Evolutionary conservation across 495 filamentous ascomycete genomes (phyloP).

Genomic region (Sphaerosporella brunnea): DNA sequence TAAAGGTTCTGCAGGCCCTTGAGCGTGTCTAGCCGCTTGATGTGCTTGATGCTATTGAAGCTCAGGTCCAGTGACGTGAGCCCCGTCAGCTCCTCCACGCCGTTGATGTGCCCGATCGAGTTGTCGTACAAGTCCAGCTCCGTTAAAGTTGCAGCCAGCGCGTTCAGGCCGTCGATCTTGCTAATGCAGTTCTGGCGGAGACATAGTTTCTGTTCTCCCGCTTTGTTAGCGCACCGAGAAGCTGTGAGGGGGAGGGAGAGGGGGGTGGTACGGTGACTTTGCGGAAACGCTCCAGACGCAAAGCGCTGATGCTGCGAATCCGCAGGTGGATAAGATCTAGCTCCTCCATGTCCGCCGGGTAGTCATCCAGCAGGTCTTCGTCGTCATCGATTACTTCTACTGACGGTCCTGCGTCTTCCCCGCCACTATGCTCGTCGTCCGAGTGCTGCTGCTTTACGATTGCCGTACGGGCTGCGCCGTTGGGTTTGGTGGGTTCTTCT

Average conservation of each 20-base stretch:
- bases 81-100: constrained; percentile 56
- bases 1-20: constrained; percentile 66
- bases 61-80: constrained; percentile 74
- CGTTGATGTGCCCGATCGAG: constrained; percentile 71
- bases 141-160: constrained; percentile 43
- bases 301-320: constrained; percentile 57
- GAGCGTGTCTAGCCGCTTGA: constrained; percentile 73
- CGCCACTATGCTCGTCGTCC: neutral
- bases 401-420: constrained; percentile 6
- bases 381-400: constrained; percentile 24
- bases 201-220: constrained; percentile 48
- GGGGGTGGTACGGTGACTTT: constrained; percentile 41
- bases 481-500: neutral
- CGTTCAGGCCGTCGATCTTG: constrained; percentile 51
- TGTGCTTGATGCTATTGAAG: constrained; percentile 99
- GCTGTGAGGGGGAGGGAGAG: neutral
- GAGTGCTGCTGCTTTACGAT: neutral
- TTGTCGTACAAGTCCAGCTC: constrained; percentile 98
- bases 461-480: neutral
- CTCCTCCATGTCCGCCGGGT: constrained; percentile 41
- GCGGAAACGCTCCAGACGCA: constrained; percentile 65
- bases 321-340: constrained; percentile 81
- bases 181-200: constrained; percentile 85
- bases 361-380: constrained; percentile 48
- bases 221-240: neutral